These are phyloP conservation scores for Gymnopus androsaceus DNA, from an alignment of 1,284 basidiomycete species.

Conservation along the genomic window DNA sequence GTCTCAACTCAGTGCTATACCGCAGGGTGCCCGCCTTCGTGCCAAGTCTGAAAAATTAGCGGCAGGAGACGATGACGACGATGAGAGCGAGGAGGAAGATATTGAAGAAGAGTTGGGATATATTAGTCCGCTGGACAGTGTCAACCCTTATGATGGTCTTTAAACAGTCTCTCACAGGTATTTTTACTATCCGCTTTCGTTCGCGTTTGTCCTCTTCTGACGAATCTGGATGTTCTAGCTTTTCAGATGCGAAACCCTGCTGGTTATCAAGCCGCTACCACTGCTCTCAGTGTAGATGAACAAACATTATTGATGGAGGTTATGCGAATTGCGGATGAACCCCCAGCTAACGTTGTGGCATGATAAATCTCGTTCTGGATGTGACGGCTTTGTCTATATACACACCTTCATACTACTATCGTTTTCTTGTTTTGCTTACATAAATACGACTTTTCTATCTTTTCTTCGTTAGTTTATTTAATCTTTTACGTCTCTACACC, in stretches of 20 bases:
- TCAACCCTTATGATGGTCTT: conserved; percentile 74
- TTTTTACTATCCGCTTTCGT: conserved; percentile 20
- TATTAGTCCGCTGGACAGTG: conserved; percentile 73
- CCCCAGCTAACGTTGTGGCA: background rate
- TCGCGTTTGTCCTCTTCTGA: background rate
- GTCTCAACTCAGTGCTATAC: background rate
- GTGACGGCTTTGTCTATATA: background rate
- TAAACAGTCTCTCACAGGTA: conserved; percentile 73
- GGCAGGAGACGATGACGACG: conserved; percentile 43
- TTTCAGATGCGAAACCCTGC: conserved; percentile 73
- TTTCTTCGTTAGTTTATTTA: too few relatives aligned
- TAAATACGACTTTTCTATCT: too few relatives aligned
- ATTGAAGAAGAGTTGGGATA: conserved; percentile 81
- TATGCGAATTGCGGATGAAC: conserved; percentile 60
- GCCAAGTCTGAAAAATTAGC: conserved; percentile 53
- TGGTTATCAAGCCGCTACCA: conserved; percentile 71
- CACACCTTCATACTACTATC: background rate
- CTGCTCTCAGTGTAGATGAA: conserved; percentile 67
- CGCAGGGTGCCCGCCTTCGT: conserved; percentile 68
- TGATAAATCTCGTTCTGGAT: background rate
- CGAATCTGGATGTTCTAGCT: conserved; percentile 38
- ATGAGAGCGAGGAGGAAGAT: conserved; percentile 55
- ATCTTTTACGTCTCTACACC: too few relatives aligned
- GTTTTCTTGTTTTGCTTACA: too few relatives aligned
- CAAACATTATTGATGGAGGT: conserved; percentile 81